A percentile compares a stretch with the other conserved stretches of the same genome.
Evolutionary conservation across 2,329 filamentous ascomycete species (phyloP).

Genomic region (Claviceps sorghi): DNA sequence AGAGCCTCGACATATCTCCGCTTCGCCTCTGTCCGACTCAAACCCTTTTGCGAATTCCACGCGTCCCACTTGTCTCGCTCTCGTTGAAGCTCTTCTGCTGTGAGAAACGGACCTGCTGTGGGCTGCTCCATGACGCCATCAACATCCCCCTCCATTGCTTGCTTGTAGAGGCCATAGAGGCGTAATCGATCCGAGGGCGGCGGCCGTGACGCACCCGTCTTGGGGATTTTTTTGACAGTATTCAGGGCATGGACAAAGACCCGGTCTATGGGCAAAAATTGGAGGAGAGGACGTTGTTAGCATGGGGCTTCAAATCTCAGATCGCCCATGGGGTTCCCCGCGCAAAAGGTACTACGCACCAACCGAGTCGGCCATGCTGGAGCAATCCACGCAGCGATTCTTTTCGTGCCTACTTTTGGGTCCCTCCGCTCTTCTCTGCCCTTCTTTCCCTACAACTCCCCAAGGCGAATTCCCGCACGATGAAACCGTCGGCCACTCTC

Average conservation of each 20-base stretch:
- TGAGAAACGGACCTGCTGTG: constrained; percentile 29
- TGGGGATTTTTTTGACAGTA: constrained; percentile 93
- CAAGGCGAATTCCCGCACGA: neutral
- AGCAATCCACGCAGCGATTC: neutral
- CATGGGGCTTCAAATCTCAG: neutral
- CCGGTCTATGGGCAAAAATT: constrained; percentile 48
- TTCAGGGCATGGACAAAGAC: constrained; percentile 98
- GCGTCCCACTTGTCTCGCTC: constrained; percentile 75
- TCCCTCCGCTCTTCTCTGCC: neutral
- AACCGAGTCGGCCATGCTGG: constrained; percentile 24
- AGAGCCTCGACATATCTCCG: constrained; percentile 83
- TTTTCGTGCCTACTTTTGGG: neutral
- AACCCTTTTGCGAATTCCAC: constrained; percentile 75
- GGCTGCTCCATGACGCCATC: constrained; percentile 87
- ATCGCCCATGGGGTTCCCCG: too few species aligned
- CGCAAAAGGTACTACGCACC: constrained; percentile 14
- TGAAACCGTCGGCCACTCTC: neutral
- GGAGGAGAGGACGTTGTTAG: constrained; percentile 4
- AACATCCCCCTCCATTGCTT: constrained; percentile 97
- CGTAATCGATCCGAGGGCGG: constrained; percentile 73
- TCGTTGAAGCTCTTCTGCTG: constrained; percentile 39
- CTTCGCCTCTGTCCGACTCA: constrained; percentile 85
- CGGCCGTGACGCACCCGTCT: constrained; percentile 79
- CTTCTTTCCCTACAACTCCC: neutral
- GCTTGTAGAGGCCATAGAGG: constrained; percentile 96